phyloP scores from a whole-genome alignment of 371 early-diverging fungal species.

The Circinella minor region DNA sequence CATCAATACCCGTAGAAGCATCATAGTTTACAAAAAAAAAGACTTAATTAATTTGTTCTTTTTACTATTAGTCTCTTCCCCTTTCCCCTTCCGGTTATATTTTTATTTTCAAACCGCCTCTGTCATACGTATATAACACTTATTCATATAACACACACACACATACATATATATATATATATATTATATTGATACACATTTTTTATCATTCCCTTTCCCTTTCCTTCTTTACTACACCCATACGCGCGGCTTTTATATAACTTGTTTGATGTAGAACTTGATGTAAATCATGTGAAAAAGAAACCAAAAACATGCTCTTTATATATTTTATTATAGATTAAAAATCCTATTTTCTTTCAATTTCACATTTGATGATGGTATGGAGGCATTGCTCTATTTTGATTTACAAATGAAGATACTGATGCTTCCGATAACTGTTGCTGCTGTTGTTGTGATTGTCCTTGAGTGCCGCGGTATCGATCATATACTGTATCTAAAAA shows the following conservation, averaged over 20 bases:
- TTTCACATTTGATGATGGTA: neutral
- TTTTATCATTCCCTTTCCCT: neutral
- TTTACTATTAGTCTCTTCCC: neutral
- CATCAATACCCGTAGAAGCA: slow-evolving; percentile 7
- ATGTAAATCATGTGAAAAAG: too few relatives aligned
- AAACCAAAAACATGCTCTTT: too few relatives aligned
- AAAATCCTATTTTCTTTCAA: neutral
- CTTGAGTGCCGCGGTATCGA: slow-evolving; percentile 6
- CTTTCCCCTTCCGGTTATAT: neutral
- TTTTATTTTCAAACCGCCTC: too few relatives aligned
- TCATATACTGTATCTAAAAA: slow-evolving; percentile 27
- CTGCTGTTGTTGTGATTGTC: neutral
- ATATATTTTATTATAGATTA: too few relatives aligned
- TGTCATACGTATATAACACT: neutral
- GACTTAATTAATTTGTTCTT: neutral
- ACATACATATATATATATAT: neutral
- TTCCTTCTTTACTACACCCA: too few relatives aligned
- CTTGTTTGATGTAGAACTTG: too few relatives aligned
- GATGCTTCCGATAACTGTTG: neutral
- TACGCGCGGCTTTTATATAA: too few relatives aligned
- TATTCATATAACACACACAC: neutral
- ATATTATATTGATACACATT: neutral
- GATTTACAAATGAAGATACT: neutral
- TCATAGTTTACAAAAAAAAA: neutral
- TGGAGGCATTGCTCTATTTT: neutral